These are phyloP conservation scores for Turritis glabra DNA, from an alignment of 345 rosid species.

Conservation along the genomic window DNA sequence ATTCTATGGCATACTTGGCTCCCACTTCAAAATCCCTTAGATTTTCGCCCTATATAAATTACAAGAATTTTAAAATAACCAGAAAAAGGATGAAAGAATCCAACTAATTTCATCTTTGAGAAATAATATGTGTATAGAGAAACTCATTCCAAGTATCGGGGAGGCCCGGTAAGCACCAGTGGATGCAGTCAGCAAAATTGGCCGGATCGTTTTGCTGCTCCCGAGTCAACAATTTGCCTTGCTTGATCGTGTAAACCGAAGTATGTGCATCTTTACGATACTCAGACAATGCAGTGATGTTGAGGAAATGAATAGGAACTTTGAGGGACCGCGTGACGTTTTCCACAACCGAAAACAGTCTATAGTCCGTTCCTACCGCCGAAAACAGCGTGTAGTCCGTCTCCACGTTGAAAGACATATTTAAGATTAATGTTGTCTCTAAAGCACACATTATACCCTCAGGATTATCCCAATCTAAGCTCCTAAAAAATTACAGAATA, in stretches of 20 bases:
- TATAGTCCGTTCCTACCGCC: conserved; percentile 65
- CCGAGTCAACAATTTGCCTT: conserved; percentile 60
- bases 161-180: conserved; percentile 88
- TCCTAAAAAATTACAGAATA: conserved; percentile 44
- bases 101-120: conserved; percentile 20
- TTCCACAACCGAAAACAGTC: conserved; percentile 45
- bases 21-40: background rate
- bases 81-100: background rate
- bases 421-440: conserved; percentile 58
- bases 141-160: conserved; percentile 89
- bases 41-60: background rate
- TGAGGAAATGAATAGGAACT: conserved; percentile 55
- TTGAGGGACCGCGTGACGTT: conserved; percentile 54
- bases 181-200: conserved; percentile 79
- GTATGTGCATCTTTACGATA: conserved; percentile 91
- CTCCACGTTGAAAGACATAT: conserved; percentile 38
- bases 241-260: conserved; percentile 64
- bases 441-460: conserved; percentile 70
- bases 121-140: conserved; percentile 57
- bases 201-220: conserved; percentile 67
- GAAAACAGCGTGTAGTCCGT: conserved; percentile 6
- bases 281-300: conserved; percentile 69
- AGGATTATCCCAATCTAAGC: conserved; percentile 83
- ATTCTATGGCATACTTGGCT: background rate
- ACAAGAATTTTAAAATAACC: background rate